Conservation (phyloP, 192 early-diverging fungal species). For the Gigaspora rosea region DNA sequence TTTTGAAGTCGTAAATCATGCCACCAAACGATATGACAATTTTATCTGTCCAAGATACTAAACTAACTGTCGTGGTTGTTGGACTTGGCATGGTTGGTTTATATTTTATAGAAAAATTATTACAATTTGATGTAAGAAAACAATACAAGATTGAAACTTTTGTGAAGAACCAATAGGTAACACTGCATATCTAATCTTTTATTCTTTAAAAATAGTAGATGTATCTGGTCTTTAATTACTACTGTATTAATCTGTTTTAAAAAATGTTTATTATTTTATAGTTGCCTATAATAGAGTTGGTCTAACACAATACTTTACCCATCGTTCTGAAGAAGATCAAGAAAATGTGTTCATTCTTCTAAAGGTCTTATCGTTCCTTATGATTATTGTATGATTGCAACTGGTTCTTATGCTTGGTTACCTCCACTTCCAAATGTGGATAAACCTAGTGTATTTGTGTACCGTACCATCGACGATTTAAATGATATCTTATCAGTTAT, state of each 20-base stretch:
- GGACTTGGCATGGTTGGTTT: slow-evolving; percentile 75
- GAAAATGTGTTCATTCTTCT: slow-evolving; percentile 41
- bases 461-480: slow-evolving; percentile 67
- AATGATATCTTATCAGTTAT: slow-evolving; percentile 51
- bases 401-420: slow-evolving; percentile 60
- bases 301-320: slow-evolving; percentile 64
- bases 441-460: slow-evolving; percentile 61
- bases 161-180: slow-evolving; percentile 56
- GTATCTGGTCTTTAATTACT: neutral
- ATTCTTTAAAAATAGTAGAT: neutral
- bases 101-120: slow-evolving; percentile 63
- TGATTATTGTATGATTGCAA: slow-evolving; percentile 61
- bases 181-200: neutral
- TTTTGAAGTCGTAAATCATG: neutral
- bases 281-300: slow-evolving; percentile 72
- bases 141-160: slow-evolving; percentile 50
- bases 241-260: neutral
- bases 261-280: neutral
- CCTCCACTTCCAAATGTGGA: slow-evolving; percentile 52
- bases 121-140: slow-evolving; percentile 54
- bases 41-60: neutral
- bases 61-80: slow-evolving; percentile 50
- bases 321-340: slow-evolving; percentile 40
- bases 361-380: slow-evolving; percentile 43
- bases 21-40: neutral